Conservation (phyloP, 495 filamentous ascomycete genomes). For the Penicillium cosmopolitanum region DNA sequence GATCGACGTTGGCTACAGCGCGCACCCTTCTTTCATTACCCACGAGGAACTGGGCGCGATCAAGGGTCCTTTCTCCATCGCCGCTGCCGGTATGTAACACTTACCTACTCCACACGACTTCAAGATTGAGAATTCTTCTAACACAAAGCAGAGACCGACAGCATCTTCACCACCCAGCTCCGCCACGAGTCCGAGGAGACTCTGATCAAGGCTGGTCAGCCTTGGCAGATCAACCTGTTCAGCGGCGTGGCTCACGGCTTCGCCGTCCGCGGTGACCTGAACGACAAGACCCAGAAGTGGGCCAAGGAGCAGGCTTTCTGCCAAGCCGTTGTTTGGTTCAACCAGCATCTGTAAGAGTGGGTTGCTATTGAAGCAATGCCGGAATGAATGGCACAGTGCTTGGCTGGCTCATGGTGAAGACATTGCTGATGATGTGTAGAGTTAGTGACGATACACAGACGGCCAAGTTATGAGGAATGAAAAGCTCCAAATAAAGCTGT, state of each 20-base stretch:
- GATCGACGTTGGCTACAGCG: conserved; percentile 68
- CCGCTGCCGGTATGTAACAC: conserved; percentile 63
- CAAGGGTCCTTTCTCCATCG: conserved; percentile 71
- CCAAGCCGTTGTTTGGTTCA: conserved; percentile 82
- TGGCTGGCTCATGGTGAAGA: not conserved
- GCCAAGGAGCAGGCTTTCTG: conserved; percentile 86
- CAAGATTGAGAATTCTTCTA: not conserved
- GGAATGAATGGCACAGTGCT: not conserved
- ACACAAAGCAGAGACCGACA: conserved; percentile 65
- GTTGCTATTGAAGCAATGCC: not conserved
- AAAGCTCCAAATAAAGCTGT: not conserved
- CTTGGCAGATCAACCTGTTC: conserved; percentile 84
- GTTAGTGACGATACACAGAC: conserved; percentile 5
- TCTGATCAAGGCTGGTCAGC: conserved; percentile 61
- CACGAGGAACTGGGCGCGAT: conserved; percentile 76
- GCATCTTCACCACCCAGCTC: conserved; percentile 75
- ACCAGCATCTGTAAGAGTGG: conserved; percentile 53
- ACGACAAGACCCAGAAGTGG: conserved; percentile 64
- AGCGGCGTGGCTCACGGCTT: conserved; percentile 80
- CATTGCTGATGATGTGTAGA: conserved; percentile 8
- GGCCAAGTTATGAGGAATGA: conserved; percentile 20
- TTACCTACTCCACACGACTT: not conserved
- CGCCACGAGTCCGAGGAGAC: conserved; percentile 66
- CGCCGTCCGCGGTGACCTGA: conserved; percentile 68
- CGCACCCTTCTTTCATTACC: conserved; percentile 78